Evolutionary conservation across 1,139 yeast genomes (phyloP).

Genomic region (Pichia sp.): DNA sequence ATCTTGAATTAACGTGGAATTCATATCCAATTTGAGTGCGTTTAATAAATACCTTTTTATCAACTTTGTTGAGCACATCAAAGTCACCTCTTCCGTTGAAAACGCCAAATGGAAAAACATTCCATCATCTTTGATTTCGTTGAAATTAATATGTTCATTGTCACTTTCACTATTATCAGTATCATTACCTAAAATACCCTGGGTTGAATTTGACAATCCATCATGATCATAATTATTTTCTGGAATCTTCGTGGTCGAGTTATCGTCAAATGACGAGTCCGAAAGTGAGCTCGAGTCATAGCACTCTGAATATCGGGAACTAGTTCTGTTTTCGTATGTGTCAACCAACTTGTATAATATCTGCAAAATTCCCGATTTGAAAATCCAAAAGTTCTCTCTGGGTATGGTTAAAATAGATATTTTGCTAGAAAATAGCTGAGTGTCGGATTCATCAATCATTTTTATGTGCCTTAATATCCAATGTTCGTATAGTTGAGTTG

Average conservation of each 20-base stretch:
- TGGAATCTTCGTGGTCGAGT: too few species aligned
- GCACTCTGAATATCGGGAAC: constrained; percentile 11
- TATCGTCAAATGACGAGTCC: constrained; percentile 13
- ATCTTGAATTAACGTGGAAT: constrained; percentile 33
- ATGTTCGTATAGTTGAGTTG: too few species aligned
- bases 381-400: constrained; percentile 42
- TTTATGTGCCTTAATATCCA: too few species aligned
- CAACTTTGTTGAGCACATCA: constrained; percentile 33
- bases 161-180: background rate
- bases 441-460: constrained; percentile 30
- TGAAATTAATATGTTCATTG: background rate
- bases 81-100: constrained; percentile 44
- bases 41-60: constrained; percentile 16
- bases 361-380: constrained; percentile 37
- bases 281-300: background rate
- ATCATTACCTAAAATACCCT: constrained; percentile 1
- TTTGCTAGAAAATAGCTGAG: constrained; percentile 36
- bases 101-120: constrained; percentile 46
- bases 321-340: constrained; percentile 13
- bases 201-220: constrained; percentile 3
- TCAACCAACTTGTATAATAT: constrained; percentile 25
- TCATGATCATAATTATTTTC: constrained; percentile 1
- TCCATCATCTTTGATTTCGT: constrained; percentile 22
- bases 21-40: constrained; percentile 14
- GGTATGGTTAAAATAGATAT: constrained; percentile 42